Conservation (phyloP, 2,329 filamentous ascomycete genomes). For the Trichothecium roseum region DNA sequence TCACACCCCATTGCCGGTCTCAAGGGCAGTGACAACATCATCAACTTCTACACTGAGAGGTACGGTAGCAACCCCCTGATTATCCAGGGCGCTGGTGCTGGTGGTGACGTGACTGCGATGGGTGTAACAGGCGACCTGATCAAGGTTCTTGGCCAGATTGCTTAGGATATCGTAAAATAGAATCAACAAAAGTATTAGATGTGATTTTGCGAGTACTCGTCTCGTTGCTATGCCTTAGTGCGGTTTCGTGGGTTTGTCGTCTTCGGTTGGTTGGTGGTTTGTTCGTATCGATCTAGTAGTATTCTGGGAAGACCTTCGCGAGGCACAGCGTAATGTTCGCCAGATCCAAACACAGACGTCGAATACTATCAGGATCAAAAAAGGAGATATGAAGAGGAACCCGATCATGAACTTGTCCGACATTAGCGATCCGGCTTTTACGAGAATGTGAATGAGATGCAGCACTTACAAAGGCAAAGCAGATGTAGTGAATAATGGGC, state of each 20-base stretch:
- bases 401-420: slow-evolving; percentile 29
- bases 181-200: slow-evolving; percentile 9
- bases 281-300: neutral
- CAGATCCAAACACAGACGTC: slow-evolving; percentile 44
- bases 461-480: slow-evolving; percentile 25
- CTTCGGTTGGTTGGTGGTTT: slow-evolving; percentile 1
- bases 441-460: too few species aligned
- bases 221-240: neutral
- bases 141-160: slow-evolving; percentile 71
- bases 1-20: slow-evolving; percentile 87
- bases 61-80: slow-evolving; percentile 89
- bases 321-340: slow-evolving; percentile 17
- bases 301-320: slow-evolving; percentile 13
- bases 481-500: slow-evolving; percentile 23
- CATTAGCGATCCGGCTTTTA: too few species aligned
- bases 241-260: neutral
- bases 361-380: slow-evolving; percentile 35
- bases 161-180: slow-evolving; percentile 18
- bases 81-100: slow-evolving; percentile 87
- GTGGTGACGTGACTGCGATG: slow-evolving; percentile 95
- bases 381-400: slow-evolving; percentile 34
- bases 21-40: slow-evolving; percentile 98
- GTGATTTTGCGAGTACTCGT: neutral
- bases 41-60: slow-evolving; percentile 94
- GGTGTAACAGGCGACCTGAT: slow-evolving; percentile 89